Percentiles rank a stretch among this genome's conserved stretches.
phyloP scores from a whole-genome alignment of 2,329 filamentous ascomycete species.

The Calycina herbarum region DNA sequence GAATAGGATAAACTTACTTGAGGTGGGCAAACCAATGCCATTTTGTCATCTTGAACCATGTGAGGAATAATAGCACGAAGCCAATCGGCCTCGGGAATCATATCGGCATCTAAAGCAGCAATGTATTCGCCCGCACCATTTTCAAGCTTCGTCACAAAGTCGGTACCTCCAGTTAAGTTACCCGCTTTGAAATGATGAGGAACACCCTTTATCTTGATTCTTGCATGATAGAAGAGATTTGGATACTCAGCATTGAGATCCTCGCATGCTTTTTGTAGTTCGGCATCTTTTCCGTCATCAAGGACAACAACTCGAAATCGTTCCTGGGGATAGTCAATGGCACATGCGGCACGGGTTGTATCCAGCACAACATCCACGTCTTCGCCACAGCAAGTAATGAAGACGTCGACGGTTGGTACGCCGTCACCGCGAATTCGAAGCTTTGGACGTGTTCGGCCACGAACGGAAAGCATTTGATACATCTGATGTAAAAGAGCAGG shows the following conservation, averaged over 20 bases:
- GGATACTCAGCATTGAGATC: conserved; percentile 43
- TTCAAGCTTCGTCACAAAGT: conserved; percentile 50
- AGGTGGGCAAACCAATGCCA: conserved; percentile 60
- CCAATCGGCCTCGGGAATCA: conserved; percentile 65
- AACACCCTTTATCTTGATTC: conserved; percentile 29
- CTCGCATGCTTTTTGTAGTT: conserved; percentile 43
- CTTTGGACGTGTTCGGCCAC: conserved; percentile 53
- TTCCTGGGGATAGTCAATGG: conserved; percentile 54
- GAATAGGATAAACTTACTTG: conserved; percentile 40
- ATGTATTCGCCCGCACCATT: conserved; percentile 58
- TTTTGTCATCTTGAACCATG: conserved; percentile 53
- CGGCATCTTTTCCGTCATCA: conserved; percentile 53
- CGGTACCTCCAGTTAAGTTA: conserved; percentile 61
- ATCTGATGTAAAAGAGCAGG: conserved; percentile 57
- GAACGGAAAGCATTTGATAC: conserved; percentile 58
- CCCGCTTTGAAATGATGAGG: conserved; percentile 63
- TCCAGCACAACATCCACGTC: conserved; percentile 56
- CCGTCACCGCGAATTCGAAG: conserved; percentile 50
- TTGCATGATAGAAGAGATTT: conserved; percentile 54
- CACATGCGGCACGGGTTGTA: conserved; percentile 55
- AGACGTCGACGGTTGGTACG: conserved; percentile 55
- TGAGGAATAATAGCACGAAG: conserved; percentile 60
- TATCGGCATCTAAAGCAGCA: conserved; percentile 66
- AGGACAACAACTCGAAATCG: conserved; percentile 55
- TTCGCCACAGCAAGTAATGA: conserved; percentile 59